Conservation (phyloP, 2,329 filamentous ascomycete genomes). For the Arthrobotrys sphaeroides region DNA sequence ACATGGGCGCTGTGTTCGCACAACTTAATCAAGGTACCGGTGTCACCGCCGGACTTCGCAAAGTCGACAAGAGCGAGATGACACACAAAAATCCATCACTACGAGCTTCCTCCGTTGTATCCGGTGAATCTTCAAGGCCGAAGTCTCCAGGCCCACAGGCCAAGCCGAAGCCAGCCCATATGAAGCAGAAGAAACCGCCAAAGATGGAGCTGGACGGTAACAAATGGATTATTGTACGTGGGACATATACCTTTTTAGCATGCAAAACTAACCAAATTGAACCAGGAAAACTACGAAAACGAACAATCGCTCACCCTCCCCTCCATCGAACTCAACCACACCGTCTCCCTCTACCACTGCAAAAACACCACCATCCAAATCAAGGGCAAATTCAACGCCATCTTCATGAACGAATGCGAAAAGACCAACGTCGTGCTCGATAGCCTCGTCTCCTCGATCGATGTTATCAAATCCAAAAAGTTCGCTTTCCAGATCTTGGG, state of each 20-base stretch:
- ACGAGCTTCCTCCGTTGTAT: constrained; percentile 76
- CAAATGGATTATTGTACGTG: constrained; percentile 85
- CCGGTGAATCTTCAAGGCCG: constrained; percentile 69
- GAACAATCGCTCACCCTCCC: constrained; percentile 73
- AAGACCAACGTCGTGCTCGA: constrained; percentile 88
- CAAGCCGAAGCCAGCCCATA: constrained; percentile 84
- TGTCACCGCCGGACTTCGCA: constrained; percentile 88
- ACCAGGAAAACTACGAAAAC: constrained; percentile 88
- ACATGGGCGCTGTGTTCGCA: constrained; percentile 87
- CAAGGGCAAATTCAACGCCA: constrained; percentile 94
- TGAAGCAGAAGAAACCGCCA: constrained; percentile 82
- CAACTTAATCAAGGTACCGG: constrained; percentile 87
- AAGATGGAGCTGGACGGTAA: constrained; percentile 83
- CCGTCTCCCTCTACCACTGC: constrained; percentile 90
- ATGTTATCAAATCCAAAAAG: constrained; percentile 93
- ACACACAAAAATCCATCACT: constrained; percentile 97
- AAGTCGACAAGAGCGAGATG: constrained; percentile 95
- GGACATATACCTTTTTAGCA: no score
- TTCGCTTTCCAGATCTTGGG: constrained; percentile 94
- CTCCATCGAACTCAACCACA: constrained; percentile 82
- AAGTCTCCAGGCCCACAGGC: constrained; percentile 90
- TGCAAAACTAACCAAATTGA: neutral
- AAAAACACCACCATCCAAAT: constrained; percentile 89
- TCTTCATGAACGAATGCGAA: constrained; percentile 89
- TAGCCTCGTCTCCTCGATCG: constrained; percentile 86